Base-by-base conservation (phyloP, 129 eudicot genomes). In the Escallonia rubra region DNA sequence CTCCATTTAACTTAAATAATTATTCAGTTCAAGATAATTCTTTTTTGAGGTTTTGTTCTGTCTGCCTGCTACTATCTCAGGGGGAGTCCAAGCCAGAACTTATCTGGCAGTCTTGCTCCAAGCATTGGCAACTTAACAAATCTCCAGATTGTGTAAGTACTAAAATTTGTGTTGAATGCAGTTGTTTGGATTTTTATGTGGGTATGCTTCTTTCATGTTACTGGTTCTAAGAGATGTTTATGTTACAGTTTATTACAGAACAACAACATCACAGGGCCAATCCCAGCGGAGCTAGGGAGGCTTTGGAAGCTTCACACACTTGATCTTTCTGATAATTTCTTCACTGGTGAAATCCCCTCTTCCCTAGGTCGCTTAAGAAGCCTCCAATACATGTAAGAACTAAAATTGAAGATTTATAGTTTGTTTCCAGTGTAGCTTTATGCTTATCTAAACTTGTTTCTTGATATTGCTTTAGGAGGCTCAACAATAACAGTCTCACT, bases 41-140 rank as follows among this genome's bases (percentile, higher is more conserved):
- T 50, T 50, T 23, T 23, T 50, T 50, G 55, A 23, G 55, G 55
- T 6, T 50, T 47, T 50, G 55, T 50, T 9, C 10, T 23, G 34
- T 23, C 34, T 23, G 34, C 34, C 34, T 23, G 12, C 4, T 66
- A 64, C 2, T 38, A 60, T 16, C 74, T 78, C 81, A 90, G 97
- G 69, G 97, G 97, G 52, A 87, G 82, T 78, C 97, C 97, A 3
- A 87, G 97, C 72, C 97, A 87, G 85, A 85, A 77, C 64, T 79
- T 90, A 61, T 90, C 91, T 65, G 97, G 95, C 16, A 75, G 72
- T 65, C 87, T 90, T 71, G 80, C 95, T 77, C 84, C 91, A 44
- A 90, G 97, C 82, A 90, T 90, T 72, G 95, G 95, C 80, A 90
- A 90, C 74, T 82, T 90, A 47, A 90, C 89, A 52, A 90, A 90